Evolutionary conservation across 2,329 filamentous ascomycete species (phyloP).

Genomic region (Coniella lustricola): DNA sequence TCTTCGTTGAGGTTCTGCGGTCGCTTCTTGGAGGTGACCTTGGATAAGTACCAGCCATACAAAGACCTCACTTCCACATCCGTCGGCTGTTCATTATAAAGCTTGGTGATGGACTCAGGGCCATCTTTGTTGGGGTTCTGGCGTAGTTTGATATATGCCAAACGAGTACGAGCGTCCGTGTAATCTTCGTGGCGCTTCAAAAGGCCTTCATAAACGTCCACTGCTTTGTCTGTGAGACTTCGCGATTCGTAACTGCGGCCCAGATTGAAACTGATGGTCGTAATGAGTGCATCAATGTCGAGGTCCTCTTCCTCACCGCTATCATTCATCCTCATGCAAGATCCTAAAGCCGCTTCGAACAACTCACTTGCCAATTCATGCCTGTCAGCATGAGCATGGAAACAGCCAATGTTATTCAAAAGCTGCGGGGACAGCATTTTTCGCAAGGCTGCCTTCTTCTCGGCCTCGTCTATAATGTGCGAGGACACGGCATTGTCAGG

Average conservation of each 20-base stretch:
- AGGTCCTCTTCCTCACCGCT: conserved; percentile 63
- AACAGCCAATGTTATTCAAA: conserved; percentile 95
- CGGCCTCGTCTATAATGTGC: conserved; percentile 52
- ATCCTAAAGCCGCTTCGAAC: conserved; percentile 86
- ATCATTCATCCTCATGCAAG: conserved; percentile 75
- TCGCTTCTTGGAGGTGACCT: conserved; percentile 70
- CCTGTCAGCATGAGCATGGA: conserved; percentile 83
- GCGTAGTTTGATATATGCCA: conserved; percentile 84
- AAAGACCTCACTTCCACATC: conserved; percentile 89
- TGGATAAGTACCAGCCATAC: conserved; percentile 93
- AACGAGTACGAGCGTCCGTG: conserved; percentile 78
- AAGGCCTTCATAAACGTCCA: conserved; percentile 81
- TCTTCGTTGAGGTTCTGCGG: conserved; percentile 79
- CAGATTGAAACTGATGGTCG: conserved; percentile 94
- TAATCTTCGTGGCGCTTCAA: conserved; percentile 84
- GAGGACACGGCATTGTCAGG: conserved; percentile 60
- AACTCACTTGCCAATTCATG: conserved; percentile 72
- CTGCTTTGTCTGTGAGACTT: conserved; percentile 72
- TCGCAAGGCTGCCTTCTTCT: conserved; percentile 56
- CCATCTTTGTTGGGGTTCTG: conserved; percentile 79
- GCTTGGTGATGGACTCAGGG: conserved; percentile 73
- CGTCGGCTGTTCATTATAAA: conserved; percentile 75
- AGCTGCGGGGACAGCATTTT: conserved; percentile 81
- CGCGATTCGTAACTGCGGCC: conserved; percentile 88
- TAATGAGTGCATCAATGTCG: conserved; percentile 87